Conservation (phyloP, 1,284 basidiomycete species). For the Cutaneotrichosporon sp. region DNA sequence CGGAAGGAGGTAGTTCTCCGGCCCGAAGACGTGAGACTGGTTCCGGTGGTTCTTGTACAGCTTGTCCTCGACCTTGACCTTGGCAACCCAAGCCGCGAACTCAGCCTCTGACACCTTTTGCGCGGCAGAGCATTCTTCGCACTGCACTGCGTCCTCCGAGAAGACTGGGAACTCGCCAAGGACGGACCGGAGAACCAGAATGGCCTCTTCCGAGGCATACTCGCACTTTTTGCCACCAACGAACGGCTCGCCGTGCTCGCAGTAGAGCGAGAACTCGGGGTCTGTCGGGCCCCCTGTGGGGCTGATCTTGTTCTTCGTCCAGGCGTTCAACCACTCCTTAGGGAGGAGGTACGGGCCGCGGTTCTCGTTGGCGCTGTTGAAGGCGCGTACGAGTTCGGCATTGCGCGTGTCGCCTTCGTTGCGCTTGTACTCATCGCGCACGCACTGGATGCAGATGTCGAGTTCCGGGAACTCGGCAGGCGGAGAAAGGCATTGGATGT, state of each 20-base stretch:
- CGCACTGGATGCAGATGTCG: conserved; percentile 36
- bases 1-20: conserved; percentile 35
- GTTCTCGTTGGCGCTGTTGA: conserved; percentile 29
- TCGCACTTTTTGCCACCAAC: conserved; percentile 1
- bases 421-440: conserved; percentile 23
- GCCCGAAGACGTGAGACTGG: conserved; percentile 17
- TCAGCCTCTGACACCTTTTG: conserved; percentile 2
- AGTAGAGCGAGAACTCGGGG: conserved; percentile 31
- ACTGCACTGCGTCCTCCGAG: conserved; percentile 15
- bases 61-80: conserved; percentile 16
- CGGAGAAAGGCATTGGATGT: not conserved
- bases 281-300: conserved; percentile 22
- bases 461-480: conserved; percentile 3
- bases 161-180: conserved; percentile 33
- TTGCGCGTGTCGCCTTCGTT: conserved; percentile 6
- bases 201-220: conserved; percentile 16
- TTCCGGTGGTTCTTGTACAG: conserved; percentile 12
- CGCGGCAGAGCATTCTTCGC: conserved; percentile 21
- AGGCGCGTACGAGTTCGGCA: conserved; percentile 20
- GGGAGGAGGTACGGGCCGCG: conserved; percentile 29
- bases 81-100: conserved; percentile 2
- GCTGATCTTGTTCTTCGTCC: conserved; percentile 26
- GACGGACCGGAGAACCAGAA: conserved; percentile 31
- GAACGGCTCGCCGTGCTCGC: conserved; percentile 35
- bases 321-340: conserved; percentile 32